These are phyloP conservation scores for Nannochloropsis oceanica DNA, from an alignment of 108 stramenopile species.

Conservation along the genomic window DNA sequence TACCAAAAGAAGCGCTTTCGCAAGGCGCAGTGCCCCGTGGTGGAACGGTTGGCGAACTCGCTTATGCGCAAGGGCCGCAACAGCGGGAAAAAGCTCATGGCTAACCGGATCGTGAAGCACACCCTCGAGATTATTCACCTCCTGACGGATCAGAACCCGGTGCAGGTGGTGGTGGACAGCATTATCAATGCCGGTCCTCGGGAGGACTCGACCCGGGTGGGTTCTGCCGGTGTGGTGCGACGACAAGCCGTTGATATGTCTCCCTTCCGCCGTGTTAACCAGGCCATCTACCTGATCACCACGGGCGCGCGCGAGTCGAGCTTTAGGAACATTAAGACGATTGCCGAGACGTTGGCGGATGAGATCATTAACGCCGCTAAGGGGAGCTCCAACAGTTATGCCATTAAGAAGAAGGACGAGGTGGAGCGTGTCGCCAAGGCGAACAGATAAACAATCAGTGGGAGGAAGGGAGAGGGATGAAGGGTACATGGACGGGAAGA, in stretches of 20 bases:
- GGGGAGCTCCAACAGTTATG: constrained; percentile 97
- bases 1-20: constrained; percentile 99
- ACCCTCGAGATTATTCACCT: constrained; percentile 99
- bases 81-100: constrained; percentile 98
- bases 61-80: constrained; percentile 98
- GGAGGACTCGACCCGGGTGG: constrained; percentile 99
- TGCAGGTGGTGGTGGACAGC: constrained; percentile 97
- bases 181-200: constrained; percentile 99
- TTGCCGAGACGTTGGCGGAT: constrained; percentile 98
- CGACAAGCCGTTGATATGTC: constrained; percentile 99
- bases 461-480: constrained; percentile 49
- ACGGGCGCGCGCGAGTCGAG: constrained; percentile 94
- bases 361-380: constrained; percentile 99
- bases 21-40: constrained; percentile 98
- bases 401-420: constrained; percentile 99
- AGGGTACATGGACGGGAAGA: constrained; percentile 81
- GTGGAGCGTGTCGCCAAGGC: constrained; percentile 99
- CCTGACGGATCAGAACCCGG: constrained; percentile 98
- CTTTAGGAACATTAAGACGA: constrained; percentile 99
- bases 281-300: constrained; percentile 88
- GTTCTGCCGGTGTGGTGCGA: constrained; percentile 97
- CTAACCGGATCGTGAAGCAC: constrained; percentile 93
- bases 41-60: constrained; percentile 92
- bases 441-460: constrained; percentile 61
- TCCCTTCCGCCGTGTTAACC: constrained; percentile 99